These are phyloP conservation scores for Leccinum uliginosum DNA, from an alignment of 768 basidiomycete genomes.

Conservation along the genomic window DNA sequence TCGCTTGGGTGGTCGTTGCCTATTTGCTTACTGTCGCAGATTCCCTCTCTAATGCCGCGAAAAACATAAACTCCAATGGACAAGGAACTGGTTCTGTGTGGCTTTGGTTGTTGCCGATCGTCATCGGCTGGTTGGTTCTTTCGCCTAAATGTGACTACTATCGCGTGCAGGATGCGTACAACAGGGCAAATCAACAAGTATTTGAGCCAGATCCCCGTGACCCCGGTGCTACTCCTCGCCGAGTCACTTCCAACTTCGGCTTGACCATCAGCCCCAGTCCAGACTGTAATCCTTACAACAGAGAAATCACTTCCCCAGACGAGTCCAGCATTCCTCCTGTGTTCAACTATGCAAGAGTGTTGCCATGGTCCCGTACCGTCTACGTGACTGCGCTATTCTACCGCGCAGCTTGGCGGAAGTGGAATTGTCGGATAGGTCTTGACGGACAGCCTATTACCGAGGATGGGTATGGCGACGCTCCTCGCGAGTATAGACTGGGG, in stretches of 20 bases:
- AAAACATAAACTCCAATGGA: constrained; percentile 30
- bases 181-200: constrained; percentile 1
- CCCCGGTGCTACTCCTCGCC: not conserved
- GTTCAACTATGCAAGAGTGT: no score
- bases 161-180: constrained; percentile 19
- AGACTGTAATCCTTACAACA: not conserved
- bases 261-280: not conserved
- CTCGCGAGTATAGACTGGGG: no score
- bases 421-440: no score
- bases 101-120: constrained; percentile 32
- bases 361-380: no score
- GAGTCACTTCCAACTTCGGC: not conserved
- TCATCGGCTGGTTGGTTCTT: not conserved
- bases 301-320: no score
- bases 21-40: no score
- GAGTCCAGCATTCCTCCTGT: no score
- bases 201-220: not conserved
- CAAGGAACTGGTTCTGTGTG: constrained; percentile 36
- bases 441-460: no score
- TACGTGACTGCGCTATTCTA: no score
- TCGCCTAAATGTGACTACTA: not conserved
- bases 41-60: constrained; percentile 11
- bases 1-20: no score
- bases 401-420: no score
- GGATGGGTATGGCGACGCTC: no score